Evolutionary conservation across 2,329 filamentous ascomycete genomes (phyloP), one percentile per base, ranked within the genome.

Genomic region (Penicillium griseofulvum): DNA sequence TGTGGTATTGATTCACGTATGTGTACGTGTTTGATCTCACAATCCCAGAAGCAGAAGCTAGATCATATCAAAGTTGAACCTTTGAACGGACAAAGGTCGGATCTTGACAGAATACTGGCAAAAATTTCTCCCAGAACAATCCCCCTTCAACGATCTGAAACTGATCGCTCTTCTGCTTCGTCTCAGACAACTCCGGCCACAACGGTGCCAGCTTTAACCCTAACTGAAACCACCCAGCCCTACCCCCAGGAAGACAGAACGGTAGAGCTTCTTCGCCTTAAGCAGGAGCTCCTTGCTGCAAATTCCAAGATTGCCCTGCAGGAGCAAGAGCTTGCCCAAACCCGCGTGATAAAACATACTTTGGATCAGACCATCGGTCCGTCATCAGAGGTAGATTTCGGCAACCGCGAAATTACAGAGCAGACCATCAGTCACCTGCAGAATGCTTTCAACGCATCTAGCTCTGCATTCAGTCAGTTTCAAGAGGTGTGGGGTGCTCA

Each of bases 41-140:
- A 64, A 64, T 49, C 64, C 56, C 64, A 78, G 73, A 78, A 78
- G 75, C 71, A 76, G 67, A 81, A 80, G 66, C 58, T 78, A 58
- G 77, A 80, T 48, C 71, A 70, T 57, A 63, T 58, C 51, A 71
- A 60, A 49, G 61, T 64, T 53, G 57, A 62, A 44, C 56, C 64
- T 51, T 60, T 67, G 52, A 52, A 57, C 43, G 70, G 69, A 34
- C 63, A 70, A 26, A 55, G 67, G 24, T 71, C 74, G n/a, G 69
- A 75, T 9, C 85, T 92, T 79, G 89, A 94, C 65, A 86, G 86
- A 56, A 83, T 79, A 42, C 67, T 78, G 28, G 70, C 73, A 33
- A 76, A 72, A 37, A 65, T 78, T 37, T 71, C 74, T 19, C 71
- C 75, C 31, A 73, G 74, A 57, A 54, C 55, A 12, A 49, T 60